Percentiles rank a stretch among this genome's conserved stretches.
Conservation (phyloP, 352 stramenopile species). For the Phytophthora chlamydospora region DNA sequence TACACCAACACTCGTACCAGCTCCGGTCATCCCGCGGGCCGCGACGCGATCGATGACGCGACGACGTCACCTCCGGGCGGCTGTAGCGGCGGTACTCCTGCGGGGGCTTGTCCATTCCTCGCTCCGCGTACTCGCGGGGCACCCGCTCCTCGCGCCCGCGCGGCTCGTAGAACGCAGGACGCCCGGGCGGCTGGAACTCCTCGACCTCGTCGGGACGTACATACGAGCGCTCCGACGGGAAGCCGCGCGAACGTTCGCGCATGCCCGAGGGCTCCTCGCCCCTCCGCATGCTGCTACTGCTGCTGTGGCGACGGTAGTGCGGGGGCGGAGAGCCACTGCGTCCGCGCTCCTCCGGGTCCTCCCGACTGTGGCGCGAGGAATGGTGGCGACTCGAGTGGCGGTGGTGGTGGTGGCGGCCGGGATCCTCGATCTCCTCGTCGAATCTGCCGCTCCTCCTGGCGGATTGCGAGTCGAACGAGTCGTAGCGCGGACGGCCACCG, state of each 20-base stretch:
- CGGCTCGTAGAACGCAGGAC: slow-evolving; percentile 24
- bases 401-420: slow-evolving; percentile 23
- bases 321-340: slow-evolving; percentile 31
- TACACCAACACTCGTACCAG: slow-evolving; percentile 28
- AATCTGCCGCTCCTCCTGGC: slow-evolving; percentile 19
- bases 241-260: slow-evolving; percentile 31
- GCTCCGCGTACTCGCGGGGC: slow-evolving; percentile 26
- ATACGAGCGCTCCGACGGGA: slow-evolving; percentile 24
- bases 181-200: slow-evolving; percentile 25
- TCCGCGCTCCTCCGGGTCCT: slow-evolving; percentile 25
- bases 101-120: slow-evolving; percentile 26
- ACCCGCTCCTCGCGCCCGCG: slow-evolving; percentile 31
- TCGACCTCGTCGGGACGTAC: slow-evolving; percentile 22
- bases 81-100: slow-evolving; percentile 36
- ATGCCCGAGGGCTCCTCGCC: slow-evolving; percentile 21
- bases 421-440: slow-evolving; percentile 34
- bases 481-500: slow-evolving; percentile 18
- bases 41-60: slow-evolving; percentile 33
- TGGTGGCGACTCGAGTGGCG: slow-evolving; percentile 36
- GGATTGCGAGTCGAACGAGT: slow-evolving; percentile 33
- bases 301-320: slow-evolving; percentile 25
- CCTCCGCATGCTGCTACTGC: slow-evolving; percentile 35
- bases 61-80: slow-evolving; percentile 33
- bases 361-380: slow-evolving; percentile 38
- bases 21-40: slow-evolving; percentile 32